Evolutionary conservation across 305 asterid species (phyloP).

Genomic region (Withania somnifera): DNA sequence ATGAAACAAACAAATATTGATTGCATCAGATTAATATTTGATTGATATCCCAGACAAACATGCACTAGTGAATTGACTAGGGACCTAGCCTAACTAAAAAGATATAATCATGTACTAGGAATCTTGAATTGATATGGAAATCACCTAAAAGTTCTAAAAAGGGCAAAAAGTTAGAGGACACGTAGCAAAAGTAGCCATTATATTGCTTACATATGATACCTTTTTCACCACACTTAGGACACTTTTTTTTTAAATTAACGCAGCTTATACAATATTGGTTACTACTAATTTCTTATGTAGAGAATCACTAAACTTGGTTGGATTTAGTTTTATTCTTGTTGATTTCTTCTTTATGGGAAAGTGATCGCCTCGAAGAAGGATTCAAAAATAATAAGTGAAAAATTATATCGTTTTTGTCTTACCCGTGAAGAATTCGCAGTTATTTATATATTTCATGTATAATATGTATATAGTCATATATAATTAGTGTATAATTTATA

Average conservation of each 20-base stretch:
- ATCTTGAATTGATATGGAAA: neutral
- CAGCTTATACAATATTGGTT: neutral
- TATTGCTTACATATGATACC: neutral
- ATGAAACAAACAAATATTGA: neutral
- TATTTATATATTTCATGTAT: neutral
- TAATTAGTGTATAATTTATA: too few relatives aligned
- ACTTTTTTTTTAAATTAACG: neutral
- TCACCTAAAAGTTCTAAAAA: neutral
- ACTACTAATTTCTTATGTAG: too few relatives aligned
- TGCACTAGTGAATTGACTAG: neutral
- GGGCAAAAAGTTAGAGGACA: neutral
- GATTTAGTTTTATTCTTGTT: neutral
- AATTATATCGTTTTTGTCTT: neutral
- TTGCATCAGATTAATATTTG: neutral
- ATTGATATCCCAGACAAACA: neutral
- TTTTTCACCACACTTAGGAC: neutral
- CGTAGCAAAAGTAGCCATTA: neutral
- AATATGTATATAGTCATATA: too few relatives aligned
- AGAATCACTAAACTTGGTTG: neutral
- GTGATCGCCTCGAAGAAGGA: neutral
- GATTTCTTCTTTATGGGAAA: neutral
- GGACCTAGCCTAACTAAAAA: neutral
- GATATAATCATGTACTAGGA: neutral
- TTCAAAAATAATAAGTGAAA: neutral
- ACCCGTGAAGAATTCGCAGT: neutral